Percentiles rank a stretch among this genome's conserved stretches.
These are phyloP conservation scores for Nadsonia commutata DNA, from an alignment of 1,139 yeast species.

Conservation along the genomic window DNA sequence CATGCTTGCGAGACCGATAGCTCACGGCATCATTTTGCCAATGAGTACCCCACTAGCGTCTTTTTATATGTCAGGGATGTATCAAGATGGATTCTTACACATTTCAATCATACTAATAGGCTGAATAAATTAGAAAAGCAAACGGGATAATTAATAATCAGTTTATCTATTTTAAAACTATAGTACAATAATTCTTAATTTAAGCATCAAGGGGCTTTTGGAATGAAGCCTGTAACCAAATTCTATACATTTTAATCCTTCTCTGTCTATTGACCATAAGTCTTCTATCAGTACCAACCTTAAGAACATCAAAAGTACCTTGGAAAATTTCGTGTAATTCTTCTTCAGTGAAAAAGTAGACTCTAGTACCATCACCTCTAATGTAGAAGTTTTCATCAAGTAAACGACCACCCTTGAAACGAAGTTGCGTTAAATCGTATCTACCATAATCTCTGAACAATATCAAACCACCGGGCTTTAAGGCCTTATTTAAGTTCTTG, in stretches of 20 bases:
- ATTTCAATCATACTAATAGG: constrained; percentile 33
- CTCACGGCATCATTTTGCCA: constrained; percentile 53
- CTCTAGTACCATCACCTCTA: constrained; percentile 96
- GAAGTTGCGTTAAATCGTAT: constrained; percentile 86
- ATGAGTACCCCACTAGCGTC: constrained; percentile 33
- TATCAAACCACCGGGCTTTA: constrained; percentile 88
- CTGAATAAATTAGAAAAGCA: too few species aligned
- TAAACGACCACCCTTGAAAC: constrained; percentile 80
- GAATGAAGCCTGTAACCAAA: constrained; percentile 92
- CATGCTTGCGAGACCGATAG: constrained; percentile 30
- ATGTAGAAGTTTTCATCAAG: constrained; percentile 88
- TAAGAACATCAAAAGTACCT: constrained; percentile 44
- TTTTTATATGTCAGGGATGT: constrained; percentile 39
- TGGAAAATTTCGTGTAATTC: constrained; percentile 70
- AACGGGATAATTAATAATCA: background rate
- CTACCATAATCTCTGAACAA: constrained; percentile 91
- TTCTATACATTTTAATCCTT: constrained; percentile 86
- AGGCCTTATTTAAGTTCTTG: constrained; percentile 45
- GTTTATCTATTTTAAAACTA: constrained; percentile 1
- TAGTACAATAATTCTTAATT: background rate
- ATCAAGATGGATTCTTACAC: constrained; percentile 69
- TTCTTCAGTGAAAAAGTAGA: constrained; percentile 90
- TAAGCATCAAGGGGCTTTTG: constrained; percentile 15
- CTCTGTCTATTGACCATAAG: constrained; percentile 84
- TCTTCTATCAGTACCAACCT: constrained; percentile 81